phyloP scores from a whole-genome alignment of 2,329 filamentous ascomycete genomes.

The Fusarium haematococcum region DNA sequence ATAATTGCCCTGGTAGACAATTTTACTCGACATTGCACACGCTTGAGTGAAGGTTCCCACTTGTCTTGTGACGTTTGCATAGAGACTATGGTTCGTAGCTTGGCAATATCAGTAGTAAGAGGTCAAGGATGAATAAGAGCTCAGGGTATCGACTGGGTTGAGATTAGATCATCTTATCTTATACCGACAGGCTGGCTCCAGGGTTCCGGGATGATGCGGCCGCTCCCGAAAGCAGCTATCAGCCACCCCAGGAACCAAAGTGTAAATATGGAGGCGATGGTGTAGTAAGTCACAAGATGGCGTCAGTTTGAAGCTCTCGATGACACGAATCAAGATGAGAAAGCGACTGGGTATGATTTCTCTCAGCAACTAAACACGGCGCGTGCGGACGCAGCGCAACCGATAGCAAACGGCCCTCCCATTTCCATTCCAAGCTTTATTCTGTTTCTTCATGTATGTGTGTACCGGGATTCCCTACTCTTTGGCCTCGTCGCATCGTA shows the following conservation, averaged over 20 bases:
- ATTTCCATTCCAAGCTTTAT: constrained; percentile 23
- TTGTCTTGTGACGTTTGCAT: background rate
- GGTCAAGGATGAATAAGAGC: background rate
- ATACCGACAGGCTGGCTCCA: background rate
- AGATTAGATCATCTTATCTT: background rate
- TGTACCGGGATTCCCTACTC: constrained; percentile 20
- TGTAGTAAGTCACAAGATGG: background rate
- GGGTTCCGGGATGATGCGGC: constrained; percentile 15
- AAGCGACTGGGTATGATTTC: constrained; percentile 38
- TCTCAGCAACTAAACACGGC: constrained; percentile 25
- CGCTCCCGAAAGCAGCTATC: background rate
- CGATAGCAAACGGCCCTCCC: constrained; percentile 7
- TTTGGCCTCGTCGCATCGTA: constrained; percentile 21
- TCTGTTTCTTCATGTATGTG: constrained; percentile 10
- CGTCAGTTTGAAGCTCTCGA: background rate
- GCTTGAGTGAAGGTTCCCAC: background rate
- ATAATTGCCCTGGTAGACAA: constrained; percentile 51
- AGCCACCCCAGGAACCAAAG: background rate
- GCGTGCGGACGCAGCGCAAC: constrained; percentile 16
- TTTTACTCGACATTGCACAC: constrained; percentile 49
- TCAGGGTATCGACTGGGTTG: background rate
- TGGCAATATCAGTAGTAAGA: background rate
- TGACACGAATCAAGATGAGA: background rate
- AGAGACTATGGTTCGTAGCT: background rate
- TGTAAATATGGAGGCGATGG: background rate